Evolutionary conservation across 495 filamentous ascomycete species (phyloP).

Genomic region (Aspergillus conjunctus): DNA sequence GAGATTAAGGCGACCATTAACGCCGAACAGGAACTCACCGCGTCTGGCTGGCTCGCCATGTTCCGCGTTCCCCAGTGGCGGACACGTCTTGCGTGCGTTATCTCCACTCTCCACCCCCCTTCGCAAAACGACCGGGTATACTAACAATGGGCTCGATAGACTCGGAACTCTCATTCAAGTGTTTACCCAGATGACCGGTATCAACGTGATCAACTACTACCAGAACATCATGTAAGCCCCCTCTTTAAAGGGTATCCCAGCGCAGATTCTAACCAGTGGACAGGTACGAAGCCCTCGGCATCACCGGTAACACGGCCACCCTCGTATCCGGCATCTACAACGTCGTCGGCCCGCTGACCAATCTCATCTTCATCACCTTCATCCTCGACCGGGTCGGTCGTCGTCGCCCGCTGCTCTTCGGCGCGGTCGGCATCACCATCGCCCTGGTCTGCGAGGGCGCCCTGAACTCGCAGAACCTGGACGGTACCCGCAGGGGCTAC

Average conservation of each 20-base stretch:
- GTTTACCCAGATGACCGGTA: slow-evolving; percentile 52
- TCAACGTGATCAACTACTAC: slow-evolving; percentile 64
- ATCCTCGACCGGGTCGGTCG: slow-evolving; percentile 45
- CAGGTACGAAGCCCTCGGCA: slow-evolving; percentile 54
- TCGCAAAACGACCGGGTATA: slow-evolving; percentile 47
- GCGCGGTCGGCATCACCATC: slow-evolving; percentile 43
- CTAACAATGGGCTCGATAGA: slow-evolving; percentile 16
- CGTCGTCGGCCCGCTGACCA: slow-evolving; percentile 55
- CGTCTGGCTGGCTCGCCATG: slow-evolving; percentile 50
- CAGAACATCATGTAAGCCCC: slow-evolving; percentile 50
- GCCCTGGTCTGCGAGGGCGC: slow-evolving; percentile 47
- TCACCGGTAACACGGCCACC: slow-evolving; percentile 50
- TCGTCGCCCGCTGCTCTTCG: slow-evolving; percentile 42
- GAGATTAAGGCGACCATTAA: slow-evolving; percentile 51
- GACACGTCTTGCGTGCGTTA: slow-evolving; percentile 50
- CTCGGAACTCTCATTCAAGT: slow-evolving; percentile 38
- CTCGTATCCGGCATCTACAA: slow-evolving; percentile 65
- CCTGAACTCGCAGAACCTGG: slow-evolving; percentile 42
- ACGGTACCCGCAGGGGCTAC: slow-evolving; percentile 36
- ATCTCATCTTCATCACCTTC: slow-evolving; percentile 49
- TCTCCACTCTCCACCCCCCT: slow-evolving; percentile 24
- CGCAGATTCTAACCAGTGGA: no score
- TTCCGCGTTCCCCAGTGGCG: slow-evolving; percentile 53
- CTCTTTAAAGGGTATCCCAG: no score
- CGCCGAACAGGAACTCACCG: slow-evolving; percentile 45